Conservation (phyloP, 2,329 filamentous ascomycete genomes). For the Fusarium armeniacum region DNA sequence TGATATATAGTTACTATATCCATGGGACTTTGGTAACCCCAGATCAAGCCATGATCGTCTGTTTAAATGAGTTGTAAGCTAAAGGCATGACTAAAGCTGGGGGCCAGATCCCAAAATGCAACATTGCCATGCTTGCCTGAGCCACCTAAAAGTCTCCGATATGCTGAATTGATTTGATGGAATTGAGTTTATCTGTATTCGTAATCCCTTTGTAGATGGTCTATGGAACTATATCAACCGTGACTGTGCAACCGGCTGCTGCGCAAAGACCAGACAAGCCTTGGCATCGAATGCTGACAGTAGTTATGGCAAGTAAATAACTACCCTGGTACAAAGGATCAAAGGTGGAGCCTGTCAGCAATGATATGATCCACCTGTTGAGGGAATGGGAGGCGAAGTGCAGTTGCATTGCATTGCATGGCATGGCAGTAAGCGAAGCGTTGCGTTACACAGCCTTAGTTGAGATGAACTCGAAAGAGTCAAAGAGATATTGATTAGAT, state of each 20-base stretch:
- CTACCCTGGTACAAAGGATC: constrained; percentile 4
- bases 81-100: not conserved
- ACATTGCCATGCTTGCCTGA: constrained; percentile 1
- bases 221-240: not conserved
- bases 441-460: constrained; percentile 27
- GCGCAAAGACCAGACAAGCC: not conserved
- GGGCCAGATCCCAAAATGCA: constrained; percentile 4
- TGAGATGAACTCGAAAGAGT: constrained; percentile 4
- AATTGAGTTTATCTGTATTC: not conserved
- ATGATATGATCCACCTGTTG: constrained; percentile 19
- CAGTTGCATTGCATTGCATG: constrained; percentile 7
- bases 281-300: not conserved
- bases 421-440: constrained; percentile 1
- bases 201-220: not conserved
- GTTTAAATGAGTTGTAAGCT: not conserved
- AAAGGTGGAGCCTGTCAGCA: constrained; percentile 30
- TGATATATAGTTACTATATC: not conserved
- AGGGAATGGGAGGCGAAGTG: constrained; percentile 34
- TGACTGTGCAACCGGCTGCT: not conserved
- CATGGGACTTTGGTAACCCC: not conserved
- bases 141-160: not conserved
- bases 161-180: not conserved
- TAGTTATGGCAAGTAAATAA: too few species aligned
- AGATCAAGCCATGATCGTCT: not conserved
- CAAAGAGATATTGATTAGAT: not conserved